A percentile compares a stretch with the other conserved stretches of the same genome.
phyloP scores from a whole-genome alignment of 768 basidiomycete genomes.

The Suillus placidus region DNA sequence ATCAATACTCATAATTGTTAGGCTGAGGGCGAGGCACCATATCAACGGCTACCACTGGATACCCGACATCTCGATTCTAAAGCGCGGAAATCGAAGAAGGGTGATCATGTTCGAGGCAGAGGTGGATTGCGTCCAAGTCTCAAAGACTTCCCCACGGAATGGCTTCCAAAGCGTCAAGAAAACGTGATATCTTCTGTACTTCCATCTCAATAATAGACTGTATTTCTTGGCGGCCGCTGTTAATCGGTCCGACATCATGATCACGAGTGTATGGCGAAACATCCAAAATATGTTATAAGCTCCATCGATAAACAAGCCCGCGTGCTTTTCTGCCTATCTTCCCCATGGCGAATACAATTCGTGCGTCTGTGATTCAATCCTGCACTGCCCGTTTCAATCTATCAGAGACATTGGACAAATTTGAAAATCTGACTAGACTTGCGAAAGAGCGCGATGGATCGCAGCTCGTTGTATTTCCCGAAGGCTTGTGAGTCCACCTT shows the following conservation, averaged over 20 bases:
- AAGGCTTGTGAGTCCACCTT: constrained; percentile 51
- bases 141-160: constrained; percentile 82
- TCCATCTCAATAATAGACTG: constrained; percentile 8
- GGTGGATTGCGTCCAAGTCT: constrained; percentile 62
- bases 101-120: constrained; percentile 64
- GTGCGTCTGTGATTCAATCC: constrained; percentile 57
- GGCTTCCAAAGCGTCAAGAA: constrained; percentile 55
- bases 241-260: constrained; percentile 7
- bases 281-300: constrained; percentile 6
- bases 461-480: constrained; percentile 58
- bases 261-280: constrained; percentile 13
- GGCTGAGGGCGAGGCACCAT: constrained; percentile 41
- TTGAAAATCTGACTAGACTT: constrained; percentile 46
- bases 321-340: not conserved
- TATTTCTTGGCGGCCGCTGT: constrained; percentile 11
- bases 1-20: constrained; percentile 20
- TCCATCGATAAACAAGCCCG: not conserved
- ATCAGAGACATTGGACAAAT: constrained; percentile 49
- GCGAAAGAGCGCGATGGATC: constrained; percentile 50
- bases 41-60: constrained; percentile 78
- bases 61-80: constrained; percentile 76
- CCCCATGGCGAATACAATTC: constrained; percentile 37
- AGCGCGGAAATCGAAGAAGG: constrained; percentile 69
- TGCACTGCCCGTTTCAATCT: constrained; percentile 50
- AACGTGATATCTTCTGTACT: not conserved